Percentiles rank a stretch among this genome's conserved stretches.
Conservation (phyloP, 2,329 filamentous ascomycete species). For the Drechslerella stenobrocha region DNA sequence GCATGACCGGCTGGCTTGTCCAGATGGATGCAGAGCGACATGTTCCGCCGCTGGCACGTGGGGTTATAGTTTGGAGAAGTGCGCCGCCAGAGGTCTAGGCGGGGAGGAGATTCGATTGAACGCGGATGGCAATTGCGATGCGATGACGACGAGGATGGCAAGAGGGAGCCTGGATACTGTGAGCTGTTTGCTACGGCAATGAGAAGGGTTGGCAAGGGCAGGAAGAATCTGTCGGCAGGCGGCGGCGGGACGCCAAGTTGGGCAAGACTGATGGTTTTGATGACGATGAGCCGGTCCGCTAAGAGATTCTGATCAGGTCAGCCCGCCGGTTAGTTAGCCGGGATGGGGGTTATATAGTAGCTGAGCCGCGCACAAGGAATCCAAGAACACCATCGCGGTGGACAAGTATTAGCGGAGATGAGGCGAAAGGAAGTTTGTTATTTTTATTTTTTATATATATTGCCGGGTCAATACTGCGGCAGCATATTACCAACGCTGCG, state of each 20-base stretch:
- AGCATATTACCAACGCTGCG: too few species aligned
- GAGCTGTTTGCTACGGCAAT: too few species aligned
- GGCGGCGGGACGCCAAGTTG: slow-evolving; percentile 6
- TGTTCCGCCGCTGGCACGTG: slow-evolving; percentile 27
- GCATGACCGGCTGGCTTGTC: slow-evolving; percentile 45
- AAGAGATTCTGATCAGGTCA: background rate
- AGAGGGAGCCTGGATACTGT: too few species aligned
- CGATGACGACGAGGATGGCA: background rate
- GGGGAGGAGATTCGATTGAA: background rate
- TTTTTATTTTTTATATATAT: too few species aligned
- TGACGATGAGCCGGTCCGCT: too few species aligned
- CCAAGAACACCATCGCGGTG: slow-evolving; percentile 5
- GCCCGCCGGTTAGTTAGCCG: background rate
- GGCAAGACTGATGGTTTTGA: background rate
- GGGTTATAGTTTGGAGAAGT: background rate
- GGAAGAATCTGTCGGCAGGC: background rate
- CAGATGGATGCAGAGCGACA: slow-evolving; percentile 48
- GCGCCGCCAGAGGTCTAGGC: background rate
- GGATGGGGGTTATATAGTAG: background rate
- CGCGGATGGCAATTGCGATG: background rate
- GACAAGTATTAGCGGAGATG: too few species aligned
- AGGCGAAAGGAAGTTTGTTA: too few species aligned
- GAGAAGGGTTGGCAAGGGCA: background rate
- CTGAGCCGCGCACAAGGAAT: background rate
- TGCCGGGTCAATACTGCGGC: too few species aligned